These are phyloP conservation scores for Zasmidium citrigriseum DNA, from an alignment of 2,329 filamentous ascomycete genomes.

Conservation along the genomic window DNA sequence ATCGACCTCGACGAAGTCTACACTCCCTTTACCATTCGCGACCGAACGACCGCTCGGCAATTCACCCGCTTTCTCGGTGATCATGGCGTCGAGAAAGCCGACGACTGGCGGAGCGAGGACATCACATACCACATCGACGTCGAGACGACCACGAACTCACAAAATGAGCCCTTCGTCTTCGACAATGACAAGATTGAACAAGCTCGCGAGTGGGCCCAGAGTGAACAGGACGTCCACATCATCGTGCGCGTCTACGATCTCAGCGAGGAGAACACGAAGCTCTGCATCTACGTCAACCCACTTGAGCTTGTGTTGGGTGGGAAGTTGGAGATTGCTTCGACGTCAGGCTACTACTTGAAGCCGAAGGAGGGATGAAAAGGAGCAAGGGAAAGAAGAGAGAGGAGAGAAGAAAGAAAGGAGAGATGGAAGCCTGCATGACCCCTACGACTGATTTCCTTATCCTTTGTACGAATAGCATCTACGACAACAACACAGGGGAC, in stretches of 20 bases:
- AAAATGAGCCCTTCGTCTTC: constrained; percentile 15
- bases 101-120: constrained; percentile 4
- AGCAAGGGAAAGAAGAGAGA: not conserved
- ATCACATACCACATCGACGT: constrained; percentile 22
- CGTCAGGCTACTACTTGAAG: not conserved
- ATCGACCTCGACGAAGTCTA: constrained; percentile 11
- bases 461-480: not conserved
- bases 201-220: not conserved
- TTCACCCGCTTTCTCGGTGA: constrained; percentile 12
- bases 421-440: not conserved
- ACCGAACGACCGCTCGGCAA: not conserved
- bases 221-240: not conserved
- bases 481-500: not conserved
- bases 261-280: not conserved
- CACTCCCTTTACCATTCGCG: constrained; percentile 15
- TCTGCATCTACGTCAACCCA: not conserved
- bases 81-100: not conserved
- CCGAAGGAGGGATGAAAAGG: not conserved
- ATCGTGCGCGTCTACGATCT: not conserved
- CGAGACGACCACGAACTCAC: constrained; percentile 13
- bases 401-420: not conserved
- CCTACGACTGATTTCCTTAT: not conserved
- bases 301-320: not conserved
- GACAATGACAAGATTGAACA: constrained; percentile 15
- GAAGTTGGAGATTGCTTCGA: not conserved